A percentile compares a stretch with the other conserved stretches of the same genome.
Conservation (phyloP, 306 rosid genomes). For the Cicer cuneatum region DNA sequence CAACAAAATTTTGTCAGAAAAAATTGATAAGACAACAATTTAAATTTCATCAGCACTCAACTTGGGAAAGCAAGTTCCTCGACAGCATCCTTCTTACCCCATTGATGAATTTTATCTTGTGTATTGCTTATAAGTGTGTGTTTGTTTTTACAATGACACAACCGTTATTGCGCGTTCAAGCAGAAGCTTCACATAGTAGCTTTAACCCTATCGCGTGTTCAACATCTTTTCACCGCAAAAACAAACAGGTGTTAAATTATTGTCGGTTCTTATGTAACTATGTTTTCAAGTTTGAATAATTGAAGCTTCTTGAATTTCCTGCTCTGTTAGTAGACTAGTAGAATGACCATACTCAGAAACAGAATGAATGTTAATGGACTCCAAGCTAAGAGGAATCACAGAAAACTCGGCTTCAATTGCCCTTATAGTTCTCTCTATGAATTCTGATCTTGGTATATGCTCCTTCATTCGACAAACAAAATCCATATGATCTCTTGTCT, state of each 20-base stretch:
- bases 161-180: too few relatives aligned
- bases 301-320: conserved; percentile 62
- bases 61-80: conserved; percentile 14
- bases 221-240: too few relatives aligned
- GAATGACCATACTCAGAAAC: conserved; percentile 60
- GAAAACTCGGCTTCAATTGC: conserved; percentile 60
- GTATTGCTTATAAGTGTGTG: not conserved
- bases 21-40: conserved; percentile 20
- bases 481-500: conserved; percentile 78
- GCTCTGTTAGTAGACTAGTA: conserved; percentile 60
- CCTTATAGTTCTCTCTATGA: conserved; percentile 64
- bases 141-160: too few relatives aligned
- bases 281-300: conserved; percentile 39
- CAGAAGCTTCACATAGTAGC: too few relatives aligned
- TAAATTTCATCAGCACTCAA: conserved; percentile 27
- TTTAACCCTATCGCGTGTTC: too few relatives aligned
- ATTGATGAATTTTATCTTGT: conserved; percentile 6
- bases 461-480: conserved; percentile 85
- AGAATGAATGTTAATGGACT: conserved; percentile 46
- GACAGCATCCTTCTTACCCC: not conserved
- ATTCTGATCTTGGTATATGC: conserved; percentile 66
- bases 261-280: conserved; percentile 20
- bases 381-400: conserved; percentile 43
- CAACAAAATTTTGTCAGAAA: conserved; percentile 17
- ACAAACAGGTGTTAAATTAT: not conserved